Percentiles rank a stretch among this genome's conserved stretches.
Evolutionary conservation across 768 basidiomycete species (phyloP).

Genomic region (Tubosaeta sp.): DNA sequence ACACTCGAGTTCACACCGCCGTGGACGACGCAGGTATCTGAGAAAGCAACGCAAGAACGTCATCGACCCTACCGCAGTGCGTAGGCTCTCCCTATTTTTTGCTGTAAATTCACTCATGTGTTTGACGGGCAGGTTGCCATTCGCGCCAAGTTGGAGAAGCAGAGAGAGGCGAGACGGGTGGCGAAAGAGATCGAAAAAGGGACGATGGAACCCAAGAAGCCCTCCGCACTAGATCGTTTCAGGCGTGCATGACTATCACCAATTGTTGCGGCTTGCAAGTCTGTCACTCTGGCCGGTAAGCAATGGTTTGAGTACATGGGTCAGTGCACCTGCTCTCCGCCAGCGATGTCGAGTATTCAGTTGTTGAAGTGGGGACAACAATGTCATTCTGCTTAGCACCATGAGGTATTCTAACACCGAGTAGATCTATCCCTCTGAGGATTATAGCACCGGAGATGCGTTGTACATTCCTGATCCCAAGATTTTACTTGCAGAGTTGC

Average conservation of each 20-base stretch:
- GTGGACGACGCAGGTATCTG: conserved; percentile 44
- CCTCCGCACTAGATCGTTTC: conserved; percentile 36
- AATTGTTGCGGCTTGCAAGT: background rate
- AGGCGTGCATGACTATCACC: conserved; percentile 16
- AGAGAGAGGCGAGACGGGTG: conserved; percentile 42
- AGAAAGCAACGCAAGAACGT: conserved; percentile 95
- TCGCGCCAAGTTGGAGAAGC: conserved; percentile 61
- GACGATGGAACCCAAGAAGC: conserved; percentile 25
- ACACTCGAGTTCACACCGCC: background rate
- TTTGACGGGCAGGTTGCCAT: conserved; percentile 45
- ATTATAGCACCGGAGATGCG: too few relatives aligned
- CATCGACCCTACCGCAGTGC: conserved; percentile 74
- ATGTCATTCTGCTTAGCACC: too few relatives aligned
- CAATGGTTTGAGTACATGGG: too few relatives aligned
- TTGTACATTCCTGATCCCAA: too few relatives aligned
- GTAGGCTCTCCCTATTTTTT: conserved; percentile 14
- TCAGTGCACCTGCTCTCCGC: too few relatives aligned
- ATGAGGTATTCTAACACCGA: too few relatives aligned
- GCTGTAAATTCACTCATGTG: background rate
- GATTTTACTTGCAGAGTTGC: too few relatives aligned
- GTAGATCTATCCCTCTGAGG: too few relatives aligned
- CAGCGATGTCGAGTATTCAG: too few relatives aligned
- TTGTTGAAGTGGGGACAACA: too few relatives aligned
- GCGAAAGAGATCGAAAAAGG: conserved; percentile 34
- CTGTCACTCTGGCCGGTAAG: too few relatives aligned